Conservation (phyloP, 2,329 filamentous ascomycete species). For the Diplodia seriata region DNA sequence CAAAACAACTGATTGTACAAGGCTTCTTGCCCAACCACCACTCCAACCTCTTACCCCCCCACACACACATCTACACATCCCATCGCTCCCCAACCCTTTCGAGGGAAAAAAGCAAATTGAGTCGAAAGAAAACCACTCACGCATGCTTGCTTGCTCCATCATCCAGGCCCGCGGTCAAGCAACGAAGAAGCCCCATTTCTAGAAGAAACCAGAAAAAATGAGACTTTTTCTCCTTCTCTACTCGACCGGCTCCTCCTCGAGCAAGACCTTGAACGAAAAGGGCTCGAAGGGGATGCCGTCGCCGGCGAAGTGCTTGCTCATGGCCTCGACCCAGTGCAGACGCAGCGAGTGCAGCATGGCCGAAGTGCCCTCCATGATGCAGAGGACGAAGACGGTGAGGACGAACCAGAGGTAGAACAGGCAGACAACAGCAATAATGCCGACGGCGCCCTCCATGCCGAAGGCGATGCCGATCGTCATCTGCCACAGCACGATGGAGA, state of each 20-base stretch:
- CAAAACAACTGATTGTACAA: conserved; percentile 13
- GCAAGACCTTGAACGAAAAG: conserved; percentile 82
- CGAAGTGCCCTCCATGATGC: conserved; percentile 94
- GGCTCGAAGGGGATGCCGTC: conserved; percentile 84
- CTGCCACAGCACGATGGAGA: conserved; percentile 92
- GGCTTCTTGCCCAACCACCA: background rate
- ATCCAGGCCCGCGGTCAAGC: background rate
- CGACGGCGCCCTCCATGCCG: conserved; percentile 66
- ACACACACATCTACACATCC: background rate
- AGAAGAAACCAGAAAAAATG: too few relatives aligned
- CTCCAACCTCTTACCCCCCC: too few relatives aligned
- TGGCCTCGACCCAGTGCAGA: conserved; percentile 96
- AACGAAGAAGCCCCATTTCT: background rate
- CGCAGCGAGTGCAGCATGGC: conserved; percentile 93
- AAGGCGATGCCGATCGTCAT: conserved; percentile 91
- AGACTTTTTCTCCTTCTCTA: conserved; percentile 30
- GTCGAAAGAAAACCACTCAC: background rate
- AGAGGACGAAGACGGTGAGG: conserved; percentile 79
- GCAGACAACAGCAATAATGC: conserved; percentile 80
- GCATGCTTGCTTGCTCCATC: background rate
- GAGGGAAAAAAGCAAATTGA: background rate
- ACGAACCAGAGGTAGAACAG: conserved; percentile 91
- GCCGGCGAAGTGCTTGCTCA: conserved; percentile 96
- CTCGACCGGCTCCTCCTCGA: conserved; percentile 75
- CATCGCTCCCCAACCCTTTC: background rate